phyloP scores from a whole-genome alignment of 2,329 filamentous ascomycete species.

The Fusarium sp. region DNA sequence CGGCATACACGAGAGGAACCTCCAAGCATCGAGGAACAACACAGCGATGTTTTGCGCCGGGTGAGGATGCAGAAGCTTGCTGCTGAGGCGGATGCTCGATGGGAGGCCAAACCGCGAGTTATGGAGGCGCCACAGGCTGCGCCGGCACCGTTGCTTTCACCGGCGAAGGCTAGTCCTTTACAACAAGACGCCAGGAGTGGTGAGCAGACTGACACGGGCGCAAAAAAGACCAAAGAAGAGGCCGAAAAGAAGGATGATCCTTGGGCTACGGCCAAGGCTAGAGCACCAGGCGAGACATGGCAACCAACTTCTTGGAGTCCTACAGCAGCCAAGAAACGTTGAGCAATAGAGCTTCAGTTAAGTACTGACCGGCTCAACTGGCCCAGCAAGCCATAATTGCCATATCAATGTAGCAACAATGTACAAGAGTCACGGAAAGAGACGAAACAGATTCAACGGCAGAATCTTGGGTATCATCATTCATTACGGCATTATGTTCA shows the following conservation, averaged over 20 bases:
- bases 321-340: slow-evolving; percentile 48
- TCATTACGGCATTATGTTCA: slow-evolving; percentile 39
- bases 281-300: slow-evolving; percentile 70
- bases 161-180: slow-evolving; percentile 2
- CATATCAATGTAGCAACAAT: slow-evolving; percentile 21
- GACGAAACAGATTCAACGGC: neutral
- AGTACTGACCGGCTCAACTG: neutral
- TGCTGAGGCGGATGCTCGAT: slow-evolving; percentile 70
- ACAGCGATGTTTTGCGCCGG: slow-evolving; percentile 62
- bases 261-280: slow-evolving; percentile 62
- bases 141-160: slow-evolving; percentile 30
- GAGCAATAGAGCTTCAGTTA: neutral
- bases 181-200: slow-evolving; percentile 9
- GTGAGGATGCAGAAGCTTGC: slow-evolving; percentile 65
- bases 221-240: slow-evolving; percentile 4
- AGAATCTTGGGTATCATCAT: slow-evolving; percentile 30
- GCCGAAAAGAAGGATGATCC: slow-evolving; percentile 56
- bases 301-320: slow-evolving; percentile 73
- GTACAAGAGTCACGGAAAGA: slow-evolving; percentile 8
- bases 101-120: slow-evolving; percentile 67
- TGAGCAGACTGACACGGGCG: neutral
- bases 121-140: slow-evolving; percentile 49
- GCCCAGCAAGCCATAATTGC: neutral
- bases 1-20: slow-evolving; percentile 66
- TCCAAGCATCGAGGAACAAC: slow-evolving; percentile 67